A percentile compares a stretch with the other conserved stretches of the same genome.
phyloP scores from a whole-genome alignment of 2,329 filamentous ascomycete species.

The Neonectria faginata region DNA sequence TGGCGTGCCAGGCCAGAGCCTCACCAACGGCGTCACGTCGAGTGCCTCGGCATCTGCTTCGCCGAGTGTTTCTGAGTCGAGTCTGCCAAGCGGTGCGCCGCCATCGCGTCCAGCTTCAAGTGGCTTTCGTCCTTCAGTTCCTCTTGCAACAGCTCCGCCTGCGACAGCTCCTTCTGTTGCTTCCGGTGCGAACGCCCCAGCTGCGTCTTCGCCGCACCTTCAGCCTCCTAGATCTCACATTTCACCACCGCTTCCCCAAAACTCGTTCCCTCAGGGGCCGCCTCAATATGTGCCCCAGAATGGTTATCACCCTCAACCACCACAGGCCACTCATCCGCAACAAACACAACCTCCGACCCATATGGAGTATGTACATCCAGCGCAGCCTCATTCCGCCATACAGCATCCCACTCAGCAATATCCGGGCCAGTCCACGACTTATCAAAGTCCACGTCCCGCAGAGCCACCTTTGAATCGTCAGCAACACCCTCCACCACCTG shows the following conservation, averaged over 20 bases:
- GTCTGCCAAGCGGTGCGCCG: constrained; percentile 24
- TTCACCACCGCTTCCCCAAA: constrained; percentile 29
- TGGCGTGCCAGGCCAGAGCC: constrained; percentile 17
- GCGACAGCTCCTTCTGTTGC: neutral
- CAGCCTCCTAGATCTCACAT: constrained; percentile 15
- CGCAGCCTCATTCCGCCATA: neutral
- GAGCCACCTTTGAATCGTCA: neutral
- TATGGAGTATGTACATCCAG: neutral
- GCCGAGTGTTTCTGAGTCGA: constrained; percentile 21
- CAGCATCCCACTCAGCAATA: constrained; percentile 6
- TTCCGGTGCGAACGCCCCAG: constrained; percentile 3
- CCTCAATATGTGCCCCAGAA: constrained; percentile 9
- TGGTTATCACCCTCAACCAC: constrained; percentile 12
- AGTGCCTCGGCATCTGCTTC: constrained; percentile 16
- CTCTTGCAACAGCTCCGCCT: neutral
- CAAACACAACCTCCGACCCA: constrained; percentile 5
- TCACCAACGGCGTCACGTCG: constrained; percentile 21
- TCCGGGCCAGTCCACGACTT: neutral
- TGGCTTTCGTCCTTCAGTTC: constrained; percentile 19
- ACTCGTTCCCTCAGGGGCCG: constrained; percentile 3
- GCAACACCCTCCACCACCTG: constrained; percentile 2
- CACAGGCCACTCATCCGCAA: neutral
- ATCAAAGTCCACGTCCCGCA: neutral
- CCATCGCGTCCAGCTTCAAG: constrained; percentile 27
- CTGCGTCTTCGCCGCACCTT: constrained; percentile 15